Evolutionary conservation across 73 alveolate species (phyloP).

Genomic region (Paramecium primaurelia): DNA sequence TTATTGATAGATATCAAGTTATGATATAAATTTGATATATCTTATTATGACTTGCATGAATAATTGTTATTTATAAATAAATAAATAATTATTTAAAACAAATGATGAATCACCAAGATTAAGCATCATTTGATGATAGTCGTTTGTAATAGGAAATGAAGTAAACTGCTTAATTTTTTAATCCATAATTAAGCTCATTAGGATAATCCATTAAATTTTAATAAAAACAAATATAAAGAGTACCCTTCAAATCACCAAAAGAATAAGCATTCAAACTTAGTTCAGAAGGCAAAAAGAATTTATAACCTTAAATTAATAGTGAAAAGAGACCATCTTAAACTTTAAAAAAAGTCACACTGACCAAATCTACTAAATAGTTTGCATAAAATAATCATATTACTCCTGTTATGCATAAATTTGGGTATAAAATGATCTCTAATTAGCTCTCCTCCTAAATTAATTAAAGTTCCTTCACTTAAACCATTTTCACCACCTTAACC

Average conservation of each 20-base stretch:
- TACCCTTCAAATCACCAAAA: conserved; percentile 5
- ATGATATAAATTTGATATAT: not conserved
- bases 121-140: not conserved
- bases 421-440: not conserved
- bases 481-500: conserved; percentile 25
- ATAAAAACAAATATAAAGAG: not conserved
- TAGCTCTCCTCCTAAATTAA: not conserved
- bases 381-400: not conserved
- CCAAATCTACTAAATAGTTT: conserved; percentile 1
- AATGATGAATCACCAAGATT: conserved; percentile 1
- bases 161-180: conserved; percentile 3
- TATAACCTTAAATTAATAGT: not conserved
- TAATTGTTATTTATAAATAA: not conserved
- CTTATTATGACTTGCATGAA: not conserved
- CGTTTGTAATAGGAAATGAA: not conserved
- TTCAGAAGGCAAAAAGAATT: not conserved
- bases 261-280: not conserved
- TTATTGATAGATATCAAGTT: not conserved
- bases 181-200: conserved; percentile 2
- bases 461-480: not conserved
- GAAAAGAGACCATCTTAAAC: not conserved
- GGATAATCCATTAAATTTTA: not conserved
- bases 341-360: not conserved
- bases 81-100: not conserved
- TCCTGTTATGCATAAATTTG: not conserved